Percentiles rank a stretch among this genome's conserved stretches.
Evolutionary conservation across 352 stramenopile species (phyloP).

Genomic region (Pythium apleroticum): DNA sequence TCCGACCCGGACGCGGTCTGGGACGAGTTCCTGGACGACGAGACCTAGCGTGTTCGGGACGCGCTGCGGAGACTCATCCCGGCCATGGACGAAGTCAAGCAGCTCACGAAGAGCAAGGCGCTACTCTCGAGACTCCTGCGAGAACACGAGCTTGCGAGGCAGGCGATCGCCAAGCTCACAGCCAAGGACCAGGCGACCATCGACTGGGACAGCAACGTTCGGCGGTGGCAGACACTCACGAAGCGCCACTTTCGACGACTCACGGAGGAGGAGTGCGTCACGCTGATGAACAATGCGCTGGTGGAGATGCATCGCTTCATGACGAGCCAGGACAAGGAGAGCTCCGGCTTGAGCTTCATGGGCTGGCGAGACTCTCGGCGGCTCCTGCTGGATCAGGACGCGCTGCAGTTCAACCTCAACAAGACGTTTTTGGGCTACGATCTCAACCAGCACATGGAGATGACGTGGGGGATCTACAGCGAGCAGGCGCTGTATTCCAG

Average conservation of each 20-base stretch:
- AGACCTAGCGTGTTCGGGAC: background rate
- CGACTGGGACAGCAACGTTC: background rate
- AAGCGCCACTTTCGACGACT: background rate
- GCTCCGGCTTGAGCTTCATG: background rate
- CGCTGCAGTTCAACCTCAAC: conserved; percentile 2
- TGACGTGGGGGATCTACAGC: background rate
- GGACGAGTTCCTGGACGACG: conserved; percentile 1
- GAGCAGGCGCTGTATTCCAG: background rate
- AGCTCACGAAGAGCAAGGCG: background rate
- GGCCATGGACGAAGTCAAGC: background rate
- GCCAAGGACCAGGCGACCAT: background rate
- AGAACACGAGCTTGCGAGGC: background rate
- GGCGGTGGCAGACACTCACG: background rate
- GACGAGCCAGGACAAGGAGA: background rate
- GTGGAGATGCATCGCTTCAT: background rate
- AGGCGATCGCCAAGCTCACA: background rate
- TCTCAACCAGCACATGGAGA: background rate
- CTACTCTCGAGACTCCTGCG: background rate
- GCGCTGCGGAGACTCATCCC: background rate
- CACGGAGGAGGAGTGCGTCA: background rate
- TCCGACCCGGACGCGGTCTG: conserved; percentile 1
- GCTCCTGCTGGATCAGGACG: background rate
- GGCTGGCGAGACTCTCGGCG: background rate
- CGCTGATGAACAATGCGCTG: background rate
- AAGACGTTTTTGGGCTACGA: background rate